Evolutionary conservation across 306 rosid genomes (phyloP), one percentile per base, ranked within the genome.

Genomic region (Medicago ruthenica): DNA sequence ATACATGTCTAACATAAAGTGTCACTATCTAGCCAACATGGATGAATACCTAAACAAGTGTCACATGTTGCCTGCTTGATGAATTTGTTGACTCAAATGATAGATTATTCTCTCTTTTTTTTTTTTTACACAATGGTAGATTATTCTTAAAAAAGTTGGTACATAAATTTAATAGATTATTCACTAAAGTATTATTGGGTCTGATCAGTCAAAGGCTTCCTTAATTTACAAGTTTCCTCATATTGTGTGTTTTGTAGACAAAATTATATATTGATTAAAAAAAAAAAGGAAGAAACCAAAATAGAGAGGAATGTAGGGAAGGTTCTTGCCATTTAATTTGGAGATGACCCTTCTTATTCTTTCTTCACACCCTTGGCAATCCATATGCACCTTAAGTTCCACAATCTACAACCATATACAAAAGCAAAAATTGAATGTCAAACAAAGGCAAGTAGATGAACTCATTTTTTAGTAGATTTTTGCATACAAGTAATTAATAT

Each of bases 351-450:
- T 83, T 72, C 87, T 75, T 20, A 93, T 81, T 53, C 92, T 85
- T 71, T 83, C 85, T 81, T 93, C 93, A 24, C 96, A 87, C 41
- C 96, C 98, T 85, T 93, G 80, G 22, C 98, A 93, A 58, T 93
- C 98, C 98, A 92, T 90, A 50, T 92, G 94, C 81, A 93, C 96
- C 86, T 81, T 66, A 21, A 90, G 88, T 69, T 93, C 98, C 70
- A 90, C 93, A 62, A 90, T 93, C 95, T 93, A 31, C 17, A 70
- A 1, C 21, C 48, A 76, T 18, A 37, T 60, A 4, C 60, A 60
- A 14, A 37, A 61, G 45, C 3, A 65, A 4, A 54, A 4, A 15
- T 22, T 42, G 1, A 44, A 67, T 44, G 3, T 44, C 5, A 31
- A 13, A 53, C 21, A 8, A 21, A 53, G 59, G 4, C 12, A 53